Base-by-base conservation (phyloP, 129 eudicot genomes). In the Sambucus nigra region DNA sequence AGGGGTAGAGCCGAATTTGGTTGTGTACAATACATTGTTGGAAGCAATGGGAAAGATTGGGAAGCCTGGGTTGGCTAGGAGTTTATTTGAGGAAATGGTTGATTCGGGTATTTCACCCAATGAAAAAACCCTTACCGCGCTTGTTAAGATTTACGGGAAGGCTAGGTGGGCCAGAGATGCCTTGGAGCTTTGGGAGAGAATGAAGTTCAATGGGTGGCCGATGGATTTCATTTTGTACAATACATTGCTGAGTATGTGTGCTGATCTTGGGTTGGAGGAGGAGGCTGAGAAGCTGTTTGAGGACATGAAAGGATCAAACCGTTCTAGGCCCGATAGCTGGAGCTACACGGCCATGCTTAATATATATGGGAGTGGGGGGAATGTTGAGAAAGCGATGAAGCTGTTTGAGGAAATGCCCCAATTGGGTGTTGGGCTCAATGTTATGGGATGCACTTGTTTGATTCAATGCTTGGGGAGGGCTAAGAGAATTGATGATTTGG, bases 311-410 rank as follows among this genome's bases (percentile, higher is more conserved):
- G 69, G 26, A 39, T 82, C 81, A 0, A 58, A 39, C 18, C 29
- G 60, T 47, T 70, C 69, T 50, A 71, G 54, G 52, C 91, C 91
- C 0, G 85, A 82, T 68, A 77, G 91, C 35, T 82, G 78, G 80
- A 82, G 85, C 63, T 82, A 82, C 69, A 74, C 91, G 0, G 91
- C 91, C 1, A 77, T 82, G 91, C 79, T 82, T 32, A 82, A 82
- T 39, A 71, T 77, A 25, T 82, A 77, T 40, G 79, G 79, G 9
- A 77, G 85, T 53, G 82, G 74, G 4, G 82, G 85, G 46, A 71
- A 82, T 44, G 91, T 74, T 27, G 82, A 74, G 22, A 77, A 72
- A 55, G 91, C 91, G 22, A 71, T 82, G 85, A 23, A 55, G 52
- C 60, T 82, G 45, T 82, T 82, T 25, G 82, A 82, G 12, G 63